Evolutionary conservation across 768 basidiomycete species (phyloP).

Genomic region (Termitomyces heimii): DNA sequence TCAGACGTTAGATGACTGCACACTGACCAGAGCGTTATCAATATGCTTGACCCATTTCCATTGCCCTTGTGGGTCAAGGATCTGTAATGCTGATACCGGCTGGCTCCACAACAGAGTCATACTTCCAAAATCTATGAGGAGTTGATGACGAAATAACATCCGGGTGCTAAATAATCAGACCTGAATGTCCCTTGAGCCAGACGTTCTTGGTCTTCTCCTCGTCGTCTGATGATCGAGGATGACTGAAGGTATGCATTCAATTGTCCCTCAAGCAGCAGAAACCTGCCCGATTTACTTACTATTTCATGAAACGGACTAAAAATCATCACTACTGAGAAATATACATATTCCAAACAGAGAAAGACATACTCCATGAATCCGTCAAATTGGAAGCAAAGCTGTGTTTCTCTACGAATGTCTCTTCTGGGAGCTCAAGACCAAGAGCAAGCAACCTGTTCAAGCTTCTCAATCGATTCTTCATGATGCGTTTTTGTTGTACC

Average conservation of each 20-base stretch:
- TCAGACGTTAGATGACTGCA: neutral
- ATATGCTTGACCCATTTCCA: constrained; percentile 47
- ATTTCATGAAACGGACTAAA: constrained; percentile 44
- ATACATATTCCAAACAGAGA: neutral
- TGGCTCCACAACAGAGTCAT: constrained; percentile 44
- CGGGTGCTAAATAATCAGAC: constrained; percentile 12
- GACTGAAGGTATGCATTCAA: too few relatives aligned
- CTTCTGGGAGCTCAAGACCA: constrained; percentile 40
- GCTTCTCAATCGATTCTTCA: neutral
- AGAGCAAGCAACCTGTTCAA: constrained; percentile 27
- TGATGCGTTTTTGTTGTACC: too few relatives aligned
- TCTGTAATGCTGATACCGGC: constrained; percentile 41
- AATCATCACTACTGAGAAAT: neutral
- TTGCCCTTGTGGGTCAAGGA: constrained; percentile 30
- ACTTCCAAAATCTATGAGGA: constrained; percentile 32
- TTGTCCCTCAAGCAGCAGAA: neutral
- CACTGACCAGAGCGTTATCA: constrained; percentile 36
- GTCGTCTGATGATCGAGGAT: constrained; percentile 33
- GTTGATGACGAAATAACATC: neutral
- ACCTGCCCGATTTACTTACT: constrained; percentile 24
- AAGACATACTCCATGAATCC: neutral
- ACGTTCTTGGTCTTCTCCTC: constrained; percentile 37
- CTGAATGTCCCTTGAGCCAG: constrained; percentile 47
- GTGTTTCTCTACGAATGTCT: constrained; percentile 35
- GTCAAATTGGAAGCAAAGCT: constrained; percentile 22